These are phyloP conservation scores for Scytalidium sp. DNA, from an alignment of 2,329 filamentous ascomycete species.

Conservation along the genomic window DNA sequence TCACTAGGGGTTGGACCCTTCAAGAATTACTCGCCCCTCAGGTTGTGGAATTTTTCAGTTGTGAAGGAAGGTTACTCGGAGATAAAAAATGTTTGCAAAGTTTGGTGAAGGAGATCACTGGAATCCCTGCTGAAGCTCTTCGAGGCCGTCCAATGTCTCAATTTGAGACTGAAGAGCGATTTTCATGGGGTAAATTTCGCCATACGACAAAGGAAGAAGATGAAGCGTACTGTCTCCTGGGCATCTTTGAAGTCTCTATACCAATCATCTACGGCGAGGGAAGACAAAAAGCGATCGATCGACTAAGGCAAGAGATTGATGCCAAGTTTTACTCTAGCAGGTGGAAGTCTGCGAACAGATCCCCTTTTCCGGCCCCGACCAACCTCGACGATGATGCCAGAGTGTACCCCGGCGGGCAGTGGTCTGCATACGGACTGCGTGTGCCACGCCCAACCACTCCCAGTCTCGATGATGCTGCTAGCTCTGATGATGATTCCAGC, in stretches of 20 bases:
- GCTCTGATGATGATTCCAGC: too few relatives aligned
- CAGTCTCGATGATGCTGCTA: too few relatives aligned
- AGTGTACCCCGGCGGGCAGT: too few relatives aligned
- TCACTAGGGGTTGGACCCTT: too few relatives aligned
- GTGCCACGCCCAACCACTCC: too few relatives aligned
- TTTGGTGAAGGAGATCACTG: slow-evolving; percentile 4
- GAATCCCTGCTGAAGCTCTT: slow-evolving; percentile 4
- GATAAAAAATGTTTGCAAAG: slow-evolving; percentile 9
- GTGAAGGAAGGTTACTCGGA: slow-evolving; percentile 5
- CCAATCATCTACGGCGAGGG: slow-evolving; percentile 36
- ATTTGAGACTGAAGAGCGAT: slow-evolving; percentile 1
- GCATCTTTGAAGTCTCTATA: slow-evolving; percentile 40
- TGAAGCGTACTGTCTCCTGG: slow-evolving; percentile 38
- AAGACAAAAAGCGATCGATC: too few relatives aligned
- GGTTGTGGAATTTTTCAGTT: slow-evolving; percentile 7
- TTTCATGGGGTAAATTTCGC: slow-evolving; percentile 37
- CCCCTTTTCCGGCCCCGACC: too few relatives aligned
- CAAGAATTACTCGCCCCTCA: slow-evolving; percentile 8
- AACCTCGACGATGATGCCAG: too few relatives aligned
- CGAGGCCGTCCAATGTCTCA: slow-evolving; percentile 4
- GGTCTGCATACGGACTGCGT: too few relatives aligned
- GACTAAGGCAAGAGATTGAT: too few relatives aligned
- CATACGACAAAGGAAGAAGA: slow-evolving; percentile 34
- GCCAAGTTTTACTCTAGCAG: too few relatives aligned
- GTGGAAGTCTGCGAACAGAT: too few relatives aligned